phyloP scores from a whole-genome alignment of 2,329 filamentous ascomycete genomes.

The Apiospora phragmitis region DNA sequence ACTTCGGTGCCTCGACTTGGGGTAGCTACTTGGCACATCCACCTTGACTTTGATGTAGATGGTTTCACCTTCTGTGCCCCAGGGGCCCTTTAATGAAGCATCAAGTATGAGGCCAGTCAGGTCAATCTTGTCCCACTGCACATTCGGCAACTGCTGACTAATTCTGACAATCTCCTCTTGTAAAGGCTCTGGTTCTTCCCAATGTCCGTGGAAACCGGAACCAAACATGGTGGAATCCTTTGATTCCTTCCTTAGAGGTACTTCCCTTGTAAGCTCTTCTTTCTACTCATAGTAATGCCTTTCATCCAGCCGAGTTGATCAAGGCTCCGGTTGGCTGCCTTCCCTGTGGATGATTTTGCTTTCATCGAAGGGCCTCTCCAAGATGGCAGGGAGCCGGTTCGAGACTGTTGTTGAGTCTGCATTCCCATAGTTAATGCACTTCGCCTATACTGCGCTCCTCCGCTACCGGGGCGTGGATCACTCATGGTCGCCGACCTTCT shows the following conservation, averaged over 20 bases:
- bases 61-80: slow-evolving; percentile 55
- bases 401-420: slow-evolving; percentile 40
- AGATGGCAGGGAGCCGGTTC: slow-evolving; percentile 35
- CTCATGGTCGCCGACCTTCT: slow-evolving; percentile 63
- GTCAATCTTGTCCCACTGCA: slow-evolving; percentile 64
- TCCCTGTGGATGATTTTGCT: slow-evolving; percentile 46
- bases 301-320: slow-evolving; percentile 70
- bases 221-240: slow-evolving; percentile 54
- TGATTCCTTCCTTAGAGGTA: slow-evolving; percentile 50
- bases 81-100: slow-evolving; percentile 65
- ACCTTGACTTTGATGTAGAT: slow-evolving; percentile 65
- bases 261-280: slow-evolving; percentile 45
- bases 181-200: slow-evolving; percentile 62
- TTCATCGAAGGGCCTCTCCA: slow-evolving; percentile 63
- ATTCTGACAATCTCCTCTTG: slow-evolving; percentile 67
- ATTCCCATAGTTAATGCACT: slow-evolving; percentile 46
- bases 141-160: slow-evolving; percentile 61
- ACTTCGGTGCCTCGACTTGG: slow-evolving; percentile 58
- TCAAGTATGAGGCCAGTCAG: slow-evolving; percentile 60
- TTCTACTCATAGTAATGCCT: slow-evolving; percentile 64
- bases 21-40: slow-evolving; percentile 60
- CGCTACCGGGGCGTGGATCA: slow-evolving; percentile 51
- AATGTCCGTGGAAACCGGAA: slow-evolving; percentile 53
- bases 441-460: slow-evolving; percentile 42
- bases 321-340: slow-evolving; percentile 46